phyloP scores from a whole-genome alignment of 768 basidiomycete species.

The Mrakia frigida region DNA sequence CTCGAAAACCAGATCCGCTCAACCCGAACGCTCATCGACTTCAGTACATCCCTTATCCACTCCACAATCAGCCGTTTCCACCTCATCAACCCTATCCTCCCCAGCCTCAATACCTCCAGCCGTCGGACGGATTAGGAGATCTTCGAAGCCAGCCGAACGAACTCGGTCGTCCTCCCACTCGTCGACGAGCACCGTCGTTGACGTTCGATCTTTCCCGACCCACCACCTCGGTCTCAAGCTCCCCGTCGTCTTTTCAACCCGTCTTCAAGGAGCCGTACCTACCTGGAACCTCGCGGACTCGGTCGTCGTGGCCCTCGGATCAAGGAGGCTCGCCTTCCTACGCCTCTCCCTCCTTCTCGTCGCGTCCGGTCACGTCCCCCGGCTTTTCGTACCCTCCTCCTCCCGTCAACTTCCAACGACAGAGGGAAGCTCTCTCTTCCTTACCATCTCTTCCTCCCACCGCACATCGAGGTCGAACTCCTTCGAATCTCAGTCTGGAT shows the following conservation, averaged over 20 bases:
- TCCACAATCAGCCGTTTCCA: too few species aligned
- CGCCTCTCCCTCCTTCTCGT: background rate
- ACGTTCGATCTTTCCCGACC: background rate
- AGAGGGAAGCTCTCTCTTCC: background rate
- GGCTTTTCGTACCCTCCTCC: background rate
- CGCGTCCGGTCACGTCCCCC: background rate
- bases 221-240: background rate
- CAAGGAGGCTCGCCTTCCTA: background rate
- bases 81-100: background rate
- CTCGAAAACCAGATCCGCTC: too few species aligned
- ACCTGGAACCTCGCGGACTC: background rate
- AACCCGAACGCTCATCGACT: too few species aligned
- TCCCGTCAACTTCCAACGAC: background rate
- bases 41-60: too few species aligned
- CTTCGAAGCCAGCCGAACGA: background rate
- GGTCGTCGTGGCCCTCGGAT: background rate
- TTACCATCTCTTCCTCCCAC: background rate
- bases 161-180: background rate
- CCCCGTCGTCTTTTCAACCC: background rate
- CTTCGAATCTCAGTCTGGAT: background rate
- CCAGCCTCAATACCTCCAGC: background rate
- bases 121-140: background rate
- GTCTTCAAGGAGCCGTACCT: background rate
- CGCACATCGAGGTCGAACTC: background rate
- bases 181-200: background rate